phyloP scores from a whole-genome alignment of 768 basidiomycete genomes.

The Rhodosporidiobolus odoratus region DNA sequence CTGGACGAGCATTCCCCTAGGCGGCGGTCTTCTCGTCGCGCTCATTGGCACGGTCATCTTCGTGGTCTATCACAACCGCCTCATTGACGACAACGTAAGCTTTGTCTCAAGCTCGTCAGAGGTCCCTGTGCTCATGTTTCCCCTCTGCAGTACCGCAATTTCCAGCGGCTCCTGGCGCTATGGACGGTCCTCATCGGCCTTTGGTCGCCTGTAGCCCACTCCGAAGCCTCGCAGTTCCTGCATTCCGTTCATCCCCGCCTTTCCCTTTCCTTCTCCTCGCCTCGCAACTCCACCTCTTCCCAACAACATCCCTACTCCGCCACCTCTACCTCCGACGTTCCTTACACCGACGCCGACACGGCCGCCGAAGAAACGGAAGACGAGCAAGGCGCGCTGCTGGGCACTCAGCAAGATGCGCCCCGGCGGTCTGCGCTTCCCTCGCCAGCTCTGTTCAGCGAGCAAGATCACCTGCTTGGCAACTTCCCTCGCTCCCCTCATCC shows the following conservation, averaged over 20 bases:
- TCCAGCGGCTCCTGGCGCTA: slow-evolving; percentile 68
- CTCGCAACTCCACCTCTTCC: background rate
- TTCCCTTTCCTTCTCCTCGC: background rate
- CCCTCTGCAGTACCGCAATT: slow-evolving; percentile 9
- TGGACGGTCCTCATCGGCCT: slow-evolving; percentile 95
- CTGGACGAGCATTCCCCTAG: slow-evolving; percentile 57
- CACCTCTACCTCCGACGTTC: background rate
- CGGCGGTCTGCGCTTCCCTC: slow-evolving; percentile 5
- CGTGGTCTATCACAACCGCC: slow-evolving; percentile 73
- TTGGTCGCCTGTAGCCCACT: slow-evolving; percentile 56
- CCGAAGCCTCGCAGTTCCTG: slow-evolving; percentile 26
- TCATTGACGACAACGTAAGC: slow-evolving; percentile 67
- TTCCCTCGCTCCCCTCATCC: background rate
- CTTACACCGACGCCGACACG: background rate
- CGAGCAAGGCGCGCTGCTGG: background rate
- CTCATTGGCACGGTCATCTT: slow-evolving; percentile 63
- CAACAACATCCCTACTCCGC: background rate
- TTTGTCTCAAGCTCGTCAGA: slow-evolving; percentile 45
- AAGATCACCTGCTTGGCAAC: slow-evolving; percentile 27
- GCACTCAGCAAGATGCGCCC: background rate
- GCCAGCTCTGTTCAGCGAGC: slow-evolving; percentile 24
- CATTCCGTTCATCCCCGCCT: slow-evolving; percentile 21
- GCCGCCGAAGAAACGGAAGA: background rate
- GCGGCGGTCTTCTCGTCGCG: slow-evolving; percentile 50
- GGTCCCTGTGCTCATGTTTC: background rate